Evolutionary conservation across 768 basidiomycete species (phyloP), one percentile per base, ranked within the genome.

Genomic region (Pisolithus microcarpus): DNA sequence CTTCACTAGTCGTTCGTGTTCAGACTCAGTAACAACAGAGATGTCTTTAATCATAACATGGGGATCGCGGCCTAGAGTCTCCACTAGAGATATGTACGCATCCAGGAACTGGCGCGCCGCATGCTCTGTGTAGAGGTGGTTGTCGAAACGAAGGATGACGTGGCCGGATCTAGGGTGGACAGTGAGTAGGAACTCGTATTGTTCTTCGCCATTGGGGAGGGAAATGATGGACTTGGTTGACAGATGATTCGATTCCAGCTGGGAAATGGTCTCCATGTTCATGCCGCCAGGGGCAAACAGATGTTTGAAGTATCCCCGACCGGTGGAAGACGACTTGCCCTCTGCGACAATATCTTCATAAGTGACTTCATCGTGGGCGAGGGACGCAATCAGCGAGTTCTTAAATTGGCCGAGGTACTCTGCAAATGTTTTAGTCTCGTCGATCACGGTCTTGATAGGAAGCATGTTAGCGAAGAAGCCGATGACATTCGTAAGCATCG

Each of bases 391-490:
- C 44, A 66, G 47, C 5, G 52, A n/a, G 6, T 56, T 44, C 51
- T 61, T 65, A 40, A 65, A 65, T 8, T 52, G 38, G 13, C 23
- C 39, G 21, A 66, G 48, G 48, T 65, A 65, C 4, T 64, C 60
- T 0, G 30, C 11, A 53, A 65, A 65, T 4, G 65, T 53, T 46
- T 57, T 34, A 5, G 54, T 48, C 37, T 66, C 65, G 18, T 66
- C 50, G 23, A 65, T 48, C 23, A 43, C 50, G 15, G 65, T 66
- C 46, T 63, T 61, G 54, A 65, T 61, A 5, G 64, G 64, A 7
- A 65, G 46, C 55, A 66, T 60, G 44, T 65, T 65, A 11, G 64
- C 60, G 37, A 65, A 65, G 61, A 65, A 66, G 31, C 65, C 61
- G 39, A 67, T 48, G 6, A 65, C 61, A 38, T 63, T 57, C 1